Evolutionary conservation across 305 asterid species (phyloP), one percentile per base, ranked within the genome.

Genomic region (Caryopteris hybrid): DNA sequence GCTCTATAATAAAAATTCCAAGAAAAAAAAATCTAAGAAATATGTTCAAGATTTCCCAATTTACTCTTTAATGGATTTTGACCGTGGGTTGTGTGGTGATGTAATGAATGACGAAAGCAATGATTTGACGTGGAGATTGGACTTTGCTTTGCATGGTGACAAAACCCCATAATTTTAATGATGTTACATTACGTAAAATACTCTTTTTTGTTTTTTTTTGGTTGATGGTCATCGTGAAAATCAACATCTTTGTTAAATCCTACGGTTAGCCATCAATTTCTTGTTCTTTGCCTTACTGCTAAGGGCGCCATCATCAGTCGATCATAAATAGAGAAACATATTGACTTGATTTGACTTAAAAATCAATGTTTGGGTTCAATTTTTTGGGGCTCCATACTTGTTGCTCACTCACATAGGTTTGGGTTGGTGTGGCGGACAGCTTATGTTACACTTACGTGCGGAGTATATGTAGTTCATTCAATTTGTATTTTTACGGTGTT

Each of bases 121-220:
- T 3, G 60, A 73, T 50, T 59, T 68, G 78, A 68, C 61, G 11
- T 22, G 6, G 46, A 52, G 53, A 61, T 51, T 66, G 51, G 64
- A 59, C 77, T 38, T 66, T 58, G 17, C 31, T 53, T 17, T 67
- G 74, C 74, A 67, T 67, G 74, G 60, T 51, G 46, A 66, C 73
- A 21, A 23, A 56, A 13, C 61, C 27, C 47, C 54, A 29, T 63
- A 5, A 53, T 33, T 25, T 27, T 65, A 7, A 52, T 67, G 41
- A 66, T 66, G 66, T 66, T 29, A 20, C 31, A 11, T 29, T 31
- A 41, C 16, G 25, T n/a, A 62, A 74, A 29, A 23, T 39, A 53
- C 14, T 36, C 16, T 42, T 57, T 61, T 54, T 42, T 29, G 11
- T 53, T 9, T 1, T 52, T 74, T 74, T 74, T 74, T 74, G 79